phyloP scores from a whole-genome alignment of 2,329 filamentous ascomycete genomes.

The Didymella sp. region DNA sequence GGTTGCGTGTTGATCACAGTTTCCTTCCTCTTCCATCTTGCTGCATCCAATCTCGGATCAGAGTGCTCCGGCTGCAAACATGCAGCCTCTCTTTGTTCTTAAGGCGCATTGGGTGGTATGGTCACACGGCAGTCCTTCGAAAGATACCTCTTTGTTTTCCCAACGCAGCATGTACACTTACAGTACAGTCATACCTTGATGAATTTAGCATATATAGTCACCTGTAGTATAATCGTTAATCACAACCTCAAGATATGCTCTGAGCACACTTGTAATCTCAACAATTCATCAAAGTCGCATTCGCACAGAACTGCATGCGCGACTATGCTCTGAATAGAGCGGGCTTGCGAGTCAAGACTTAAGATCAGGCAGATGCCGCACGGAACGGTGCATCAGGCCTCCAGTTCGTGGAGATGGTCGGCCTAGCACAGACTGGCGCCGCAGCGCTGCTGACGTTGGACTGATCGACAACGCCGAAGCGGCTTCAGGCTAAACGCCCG shows the following conservation, averaged over 20 bases:
- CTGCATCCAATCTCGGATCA: background rate
- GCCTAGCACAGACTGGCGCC: background rate
- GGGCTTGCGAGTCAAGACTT: slow-evolving; percentile 9
- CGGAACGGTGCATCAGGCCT: slow-evolving; percentile 8
- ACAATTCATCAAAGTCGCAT: no score
- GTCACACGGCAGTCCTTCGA: slow-evolving; percentile 18
- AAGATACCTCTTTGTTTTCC: slow-evolving; percentile 35
- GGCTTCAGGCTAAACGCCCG: slow-evolving; percentile 15
- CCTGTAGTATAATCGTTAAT: slow-evolving; percentile 18
- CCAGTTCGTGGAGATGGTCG: slow-evolving; percentile 6
- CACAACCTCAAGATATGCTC: background rate
- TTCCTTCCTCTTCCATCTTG: slow-evolving; percentile 9
- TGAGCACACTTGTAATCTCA: background rate
- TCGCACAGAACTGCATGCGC: background rate
- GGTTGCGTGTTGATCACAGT: slow-evolving; percentile 11
- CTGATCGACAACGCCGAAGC: slow-evolving; percentile 10
- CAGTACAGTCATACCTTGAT: slow-evolving; percentile 20
- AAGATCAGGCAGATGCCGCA: background rate
- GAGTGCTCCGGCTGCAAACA: slow-evolving; percentile 2
- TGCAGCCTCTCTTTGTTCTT: slow-evolving; percentile 1
- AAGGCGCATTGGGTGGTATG: slow-evolving; percentile 20
- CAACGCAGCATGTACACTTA: slow-evolving; percentile 5
- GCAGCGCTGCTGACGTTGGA: background rate
- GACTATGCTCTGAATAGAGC: background rate
- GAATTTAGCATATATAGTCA: slow-evolving; percentile 14